These are phyloP conservation scores for Colletotrichum tofieldiae DNA, from an alignment of 2,329 filamentous ascomycete species.

Conservation along the genomic window DNA sequence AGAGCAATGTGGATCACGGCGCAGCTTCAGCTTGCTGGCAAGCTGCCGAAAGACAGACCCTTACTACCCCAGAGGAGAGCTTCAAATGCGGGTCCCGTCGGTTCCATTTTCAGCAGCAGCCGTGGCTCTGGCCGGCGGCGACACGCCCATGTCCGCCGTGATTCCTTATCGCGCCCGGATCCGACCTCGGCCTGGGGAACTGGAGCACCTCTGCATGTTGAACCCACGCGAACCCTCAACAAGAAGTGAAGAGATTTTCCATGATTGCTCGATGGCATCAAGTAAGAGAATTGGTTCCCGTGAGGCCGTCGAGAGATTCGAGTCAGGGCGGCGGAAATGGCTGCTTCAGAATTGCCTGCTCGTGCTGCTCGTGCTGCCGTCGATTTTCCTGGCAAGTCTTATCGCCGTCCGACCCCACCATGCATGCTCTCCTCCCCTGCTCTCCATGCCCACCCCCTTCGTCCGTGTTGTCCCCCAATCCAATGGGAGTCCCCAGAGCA, in stretches of 20 bases:
- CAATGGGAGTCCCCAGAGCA: not conserved
- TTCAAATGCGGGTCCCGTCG: slow-evolving; percentile 22
- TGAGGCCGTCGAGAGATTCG: not conserved
- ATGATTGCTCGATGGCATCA: slow-evolving; percentile 23
- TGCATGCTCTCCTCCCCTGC: not conserved
- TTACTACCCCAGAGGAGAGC: slow-evolving; percentile 14
- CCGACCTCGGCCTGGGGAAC: slow-evolving; percentile 29
- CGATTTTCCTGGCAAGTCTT: slow-evolving; percentile 23
- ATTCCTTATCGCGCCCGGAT: slow-evolving; percentile 32
- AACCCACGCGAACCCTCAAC: slow-evolving; percentile 13
- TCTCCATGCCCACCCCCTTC: not conserved
- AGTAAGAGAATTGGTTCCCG: slow-evolving; percentile 10
- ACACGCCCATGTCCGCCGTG: slow-evolving; percentile 1
- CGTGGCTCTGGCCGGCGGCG: slow-evolving; percentile 37
- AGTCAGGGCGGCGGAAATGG: slow-evolving; percentile 8
- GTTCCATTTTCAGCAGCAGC: not conserved
- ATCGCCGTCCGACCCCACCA: slow-evolving; percentile 29
- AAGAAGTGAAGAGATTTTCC: not conserved
- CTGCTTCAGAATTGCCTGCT: not conserved
- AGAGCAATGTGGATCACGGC: not conserved
- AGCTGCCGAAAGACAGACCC: not conserved
- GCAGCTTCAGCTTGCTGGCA: not conserved
- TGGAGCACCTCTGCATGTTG: slow-evolving; percentile 3
- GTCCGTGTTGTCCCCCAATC: slow-evolving; percentile 9
- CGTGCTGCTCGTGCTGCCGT: not conserved